phyloP scores from a whole-genome alignment of 129 eudicot species.

The Tagetes patula region DNA sequence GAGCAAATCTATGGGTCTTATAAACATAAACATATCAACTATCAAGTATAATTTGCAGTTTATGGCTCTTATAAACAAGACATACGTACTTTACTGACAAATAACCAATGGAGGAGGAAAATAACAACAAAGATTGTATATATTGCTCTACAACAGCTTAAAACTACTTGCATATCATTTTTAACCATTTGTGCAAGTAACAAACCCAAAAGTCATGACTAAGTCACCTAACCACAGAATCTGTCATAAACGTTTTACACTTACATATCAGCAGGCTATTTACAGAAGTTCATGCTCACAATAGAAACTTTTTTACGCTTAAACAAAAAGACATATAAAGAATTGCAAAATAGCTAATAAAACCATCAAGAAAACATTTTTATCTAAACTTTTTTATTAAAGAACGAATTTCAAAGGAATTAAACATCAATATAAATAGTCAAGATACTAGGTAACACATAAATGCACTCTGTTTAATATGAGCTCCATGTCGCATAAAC shows the following conservation, averaged over 20 bases:
- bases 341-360: background rate
- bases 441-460: background rate
- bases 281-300: conserved; percentile 15
- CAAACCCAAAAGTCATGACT: conserved; percentile 1
- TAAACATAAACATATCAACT: background rate
- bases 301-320: background rate
- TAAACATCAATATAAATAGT: background rate
- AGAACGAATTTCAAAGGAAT: background rate
- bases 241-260: background rate
- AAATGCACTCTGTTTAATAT: background rate
- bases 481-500: conserved; percentile 3
- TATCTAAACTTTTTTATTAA: background rate
- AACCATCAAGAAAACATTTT: background rate
- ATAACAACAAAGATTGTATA: no score
- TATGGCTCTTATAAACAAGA: background rate
- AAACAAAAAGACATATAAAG: background rate
- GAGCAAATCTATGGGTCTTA: background rate
- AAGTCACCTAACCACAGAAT: background rate
- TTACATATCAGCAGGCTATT: conserved; percentile 4
- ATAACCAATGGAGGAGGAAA: background rate
- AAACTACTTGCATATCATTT: background rate
- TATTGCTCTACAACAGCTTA: background rate
- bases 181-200: background rate
- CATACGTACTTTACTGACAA: background rate
- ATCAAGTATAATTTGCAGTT: no score